phyloP scores from a whole-genome alignment of 2,329 filamentous ascomycete species.

The Pezicula neosporulosa region DNA sequence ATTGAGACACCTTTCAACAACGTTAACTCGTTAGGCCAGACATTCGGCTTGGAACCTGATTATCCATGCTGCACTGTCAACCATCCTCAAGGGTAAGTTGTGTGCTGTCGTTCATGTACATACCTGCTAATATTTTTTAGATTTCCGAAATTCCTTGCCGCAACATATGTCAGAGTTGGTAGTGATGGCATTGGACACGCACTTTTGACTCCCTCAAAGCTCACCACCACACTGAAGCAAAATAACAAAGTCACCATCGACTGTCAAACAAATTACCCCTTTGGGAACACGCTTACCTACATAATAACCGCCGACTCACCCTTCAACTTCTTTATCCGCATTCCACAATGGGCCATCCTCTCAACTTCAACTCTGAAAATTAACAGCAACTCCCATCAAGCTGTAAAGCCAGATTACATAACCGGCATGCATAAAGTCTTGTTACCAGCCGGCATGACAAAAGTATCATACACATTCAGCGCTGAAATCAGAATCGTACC shows the following conservation, averaged over 20 bases:
- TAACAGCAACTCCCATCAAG: conserved; percentile 1
- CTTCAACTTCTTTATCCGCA: conserved; percentile 21
- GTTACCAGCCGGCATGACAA: conserved; percentile 7
- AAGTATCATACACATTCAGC: conserved; percentile 10
- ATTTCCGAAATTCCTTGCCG: conserved; percentile 50
- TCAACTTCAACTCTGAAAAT: neutral
- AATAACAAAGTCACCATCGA: conserved; percentile 33
- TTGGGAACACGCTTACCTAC: conserved; percentile 23
- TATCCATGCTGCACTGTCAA: conserved; percentile 55
- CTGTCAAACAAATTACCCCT: conserved; percentile 44
- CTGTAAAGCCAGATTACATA: neutral
- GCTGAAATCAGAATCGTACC: conserved; percentile 17
- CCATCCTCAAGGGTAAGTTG: conserved; percentile 41
- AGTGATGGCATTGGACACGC: conserved; percentile 40
- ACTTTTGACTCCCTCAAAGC: conserved; percentile 39
- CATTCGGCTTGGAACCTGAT: conserved; percentile 45
- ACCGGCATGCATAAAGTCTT: conserved; percentile 5
- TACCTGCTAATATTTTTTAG: conserved; percentile 12
- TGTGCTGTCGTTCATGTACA: too few relatives aligned
- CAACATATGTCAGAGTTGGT: conserved; percentile 37
- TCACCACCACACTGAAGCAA: conserved; percentile 29
- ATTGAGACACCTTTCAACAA: conserved; percentile 4
- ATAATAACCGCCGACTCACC: conserved; percentile 20
- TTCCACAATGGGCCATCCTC: conserved; percentile 17
- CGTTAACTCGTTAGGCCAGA: neutral